Evolutionary conservation across 2,329 filamentous ascomycete genomes (phyloP).

Genomic region (Paecilomyces sp.): DNA sequence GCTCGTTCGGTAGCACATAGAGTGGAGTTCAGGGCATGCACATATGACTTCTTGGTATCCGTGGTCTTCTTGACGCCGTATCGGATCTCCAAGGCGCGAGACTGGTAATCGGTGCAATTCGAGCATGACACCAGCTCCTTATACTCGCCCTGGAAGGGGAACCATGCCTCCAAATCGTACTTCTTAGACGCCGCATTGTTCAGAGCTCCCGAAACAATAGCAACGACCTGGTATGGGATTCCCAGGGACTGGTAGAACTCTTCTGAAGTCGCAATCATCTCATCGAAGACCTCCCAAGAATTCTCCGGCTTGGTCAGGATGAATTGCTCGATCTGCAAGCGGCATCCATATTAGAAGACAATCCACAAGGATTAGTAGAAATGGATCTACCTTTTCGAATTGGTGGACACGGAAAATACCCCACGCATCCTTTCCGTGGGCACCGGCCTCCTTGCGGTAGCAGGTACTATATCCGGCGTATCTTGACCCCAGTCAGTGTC

Average conservation of each 20-base stretch:
- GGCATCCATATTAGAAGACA: slow-evolving; percentile 5
- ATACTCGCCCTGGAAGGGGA: slow-evolving; percentile 93
- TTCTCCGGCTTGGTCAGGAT: slow-evolving; percentile 76
- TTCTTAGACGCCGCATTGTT: slow-evolving; percentile 90
- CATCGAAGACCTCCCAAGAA: slow-evolving; percentile 87
- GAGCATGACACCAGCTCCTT: slow-evolving; percentile 97
- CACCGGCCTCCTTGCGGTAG: slow-evolving; percentile 91
- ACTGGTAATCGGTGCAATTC: slow-evolving; percentile 98
- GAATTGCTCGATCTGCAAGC: slow-evolving; percentile 63
- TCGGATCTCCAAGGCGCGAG: slow-evolving; percentile 84
- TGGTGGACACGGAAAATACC: slow-evolving; percentile 97
- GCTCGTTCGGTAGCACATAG: slow-evolving; percentile 87
- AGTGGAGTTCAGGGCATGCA: slow-evolving; percentile 86
- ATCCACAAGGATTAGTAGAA: background rate
- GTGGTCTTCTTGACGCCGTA: slow-evolving; percentile 83
- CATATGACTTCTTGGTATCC: slow-evolving; percentile 83
- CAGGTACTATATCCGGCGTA: slow-evolving; percentile 90
- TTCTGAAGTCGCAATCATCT: slow-evolving; percentile 86
- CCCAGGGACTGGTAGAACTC: slow-evolving; percentile 90
- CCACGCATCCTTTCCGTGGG: slow-evolving; percentile 90
- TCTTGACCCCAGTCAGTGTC: slow-evolving; percentile 16
- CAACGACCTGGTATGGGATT: slow-evolving; percentile 84
- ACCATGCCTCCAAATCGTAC: slow-evolving; percentile 93
- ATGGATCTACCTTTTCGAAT: slow-evolving; percentile 69
- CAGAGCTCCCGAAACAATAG: slow-evolving; percentile 91